A percentile compares a stretch with the other conserved stretches of the same genome.
Conservation (phyloP, 2,329 filamentous ascomycete species). For the Aspergillus persii region DNA sequence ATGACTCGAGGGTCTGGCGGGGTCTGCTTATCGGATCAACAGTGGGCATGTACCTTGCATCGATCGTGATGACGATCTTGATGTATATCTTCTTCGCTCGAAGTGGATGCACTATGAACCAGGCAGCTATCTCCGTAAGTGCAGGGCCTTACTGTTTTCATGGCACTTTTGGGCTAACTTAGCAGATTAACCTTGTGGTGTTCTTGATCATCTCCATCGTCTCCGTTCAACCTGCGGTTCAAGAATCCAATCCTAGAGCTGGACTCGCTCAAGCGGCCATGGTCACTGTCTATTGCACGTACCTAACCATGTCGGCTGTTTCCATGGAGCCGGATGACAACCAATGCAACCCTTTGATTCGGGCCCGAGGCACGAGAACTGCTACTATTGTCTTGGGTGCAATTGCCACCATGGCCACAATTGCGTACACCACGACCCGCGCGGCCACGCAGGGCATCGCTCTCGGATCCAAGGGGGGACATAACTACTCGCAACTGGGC, state of each 20-base stretch:
- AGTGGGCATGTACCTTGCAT: slow-evolving; percentile 86
- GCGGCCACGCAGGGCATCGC: slow-evolving; percentile 81
- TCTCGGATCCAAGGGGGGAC: slow-evolving; percentile 50
- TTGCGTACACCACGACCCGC: slow-evolving; percentile 95
- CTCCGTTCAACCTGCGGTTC: slow-evolving; percentile 85
- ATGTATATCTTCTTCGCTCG: slow-evolving; percentile 96
- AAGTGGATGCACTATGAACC: slow-evolving; percentile 87
- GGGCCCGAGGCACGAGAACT: slow-evolving; percentile 80
- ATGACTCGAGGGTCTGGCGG: slow-evolving; percentile 81
- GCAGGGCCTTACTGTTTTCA: slow-evolving; percentile 1
- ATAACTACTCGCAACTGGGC: slow-evolving; percentile 58
- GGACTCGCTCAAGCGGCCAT: slow-evolving; percentile 96
- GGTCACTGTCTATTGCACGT: slow-evolving; percentile 97
- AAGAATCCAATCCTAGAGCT: slow-evolving; percentile 88
- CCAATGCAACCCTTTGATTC: slow-evolving; percentile 86
- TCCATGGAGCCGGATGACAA: slow-evolving; percentile 97
- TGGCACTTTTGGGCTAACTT: slow-evolving; percentile 16
- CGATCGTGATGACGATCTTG: slow-evolving; percentile 88
- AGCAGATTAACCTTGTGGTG: slow-evolving; percentile 74
- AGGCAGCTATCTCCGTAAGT: slow-evolving; percentile 78
- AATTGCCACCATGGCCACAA: slow-evolving; percentile 92
- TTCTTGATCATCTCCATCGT: slow-evolving; percentile 77
- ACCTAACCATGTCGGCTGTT: slow-evolving; percentile 95
- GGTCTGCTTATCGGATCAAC: slow-evolving; percentile 87
- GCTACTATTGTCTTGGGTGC: slow-evolving; percentile 90